phyloP scores from a whole-genome alignment of 2,329 filamentous ascomycete species.

The Thelonectria olida region DNA sequence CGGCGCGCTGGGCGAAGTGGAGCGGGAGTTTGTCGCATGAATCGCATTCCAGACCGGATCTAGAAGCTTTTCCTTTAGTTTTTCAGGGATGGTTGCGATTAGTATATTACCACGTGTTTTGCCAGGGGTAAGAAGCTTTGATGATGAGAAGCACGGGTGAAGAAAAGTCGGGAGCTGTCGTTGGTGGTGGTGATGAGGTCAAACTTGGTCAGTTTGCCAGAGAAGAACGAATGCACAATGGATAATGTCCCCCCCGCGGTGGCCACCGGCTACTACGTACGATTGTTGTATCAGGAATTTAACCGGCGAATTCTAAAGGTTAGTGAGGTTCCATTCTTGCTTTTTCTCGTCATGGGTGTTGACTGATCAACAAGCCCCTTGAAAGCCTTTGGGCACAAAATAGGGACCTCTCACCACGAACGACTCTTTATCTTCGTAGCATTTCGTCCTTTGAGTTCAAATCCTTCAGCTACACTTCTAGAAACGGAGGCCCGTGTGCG shows the following conservation, averaged over 20 bases:
- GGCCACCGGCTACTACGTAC: neutral
- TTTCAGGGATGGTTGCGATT: slow-evolving; percentile 7
- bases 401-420: neutral
- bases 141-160: neutral
- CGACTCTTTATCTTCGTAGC: too few relatives aligned
- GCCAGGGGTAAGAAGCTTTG: neutral
- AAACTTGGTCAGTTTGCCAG: neutral
- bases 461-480: slow-evolving; percentile 1
- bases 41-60: slow-evolving; percentile 18
- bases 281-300: slow-evolving; percentile 7
- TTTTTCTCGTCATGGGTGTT: neutral
- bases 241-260: neutral
- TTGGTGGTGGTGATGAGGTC: neutral
- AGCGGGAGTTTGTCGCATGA: slow-evolving; percentile 11
- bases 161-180: neutral
- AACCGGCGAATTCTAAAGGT: neutral
- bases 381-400: neutral
- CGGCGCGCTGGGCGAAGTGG: slow-evolving; percentile 20
- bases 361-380: neutral
- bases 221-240: too few relatives aligned
- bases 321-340: slow-evolving; percentile 1
- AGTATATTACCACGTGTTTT: neutral
- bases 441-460: too few relatives aligned
- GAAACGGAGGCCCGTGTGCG: neutral
- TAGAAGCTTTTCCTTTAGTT: neutral